Evolutionary conservation across 2,329 filamentous ascomycete species (phyloP).

Genomic region (Thielaviopsis musarum): DNA sequence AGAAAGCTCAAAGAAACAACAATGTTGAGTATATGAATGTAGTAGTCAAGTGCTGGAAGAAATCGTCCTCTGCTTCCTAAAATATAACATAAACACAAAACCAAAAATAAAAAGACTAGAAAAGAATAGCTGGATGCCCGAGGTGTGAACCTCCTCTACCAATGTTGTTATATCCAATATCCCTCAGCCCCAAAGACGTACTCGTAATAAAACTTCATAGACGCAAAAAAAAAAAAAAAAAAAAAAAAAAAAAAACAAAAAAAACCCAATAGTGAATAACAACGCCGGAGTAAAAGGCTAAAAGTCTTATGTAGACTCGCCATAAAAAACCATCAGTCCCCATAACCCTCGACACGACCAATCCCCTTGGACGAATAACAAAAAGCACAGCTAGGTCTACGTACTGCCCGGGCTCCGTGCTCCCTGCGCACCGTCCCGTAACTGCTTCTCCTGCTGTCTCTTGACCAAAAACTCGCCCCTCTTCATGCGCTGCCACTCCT

Average conservation of each 20-base stretch:
- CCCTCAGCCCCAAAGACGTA: not conserved
- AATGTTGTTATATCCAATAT: not conserved
- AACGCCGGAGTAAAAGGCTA: not conserved
- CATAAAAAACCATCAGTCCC: no score
- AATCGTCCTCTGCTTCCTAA: not conserved
- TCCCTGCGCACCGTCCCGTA: not conserved
- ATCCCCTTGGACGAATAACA: not conserved
- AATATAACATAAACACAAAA: not conserved
- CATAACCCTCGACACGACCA: no score
- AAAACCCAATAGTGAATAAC: not conserved
- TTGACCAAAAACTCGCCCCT: conserved; percentile 7
- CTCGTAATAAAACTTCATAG: conserved; percentile 1
- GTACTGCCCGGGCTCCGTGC: not conserved
- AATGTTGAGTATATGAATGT: no score
- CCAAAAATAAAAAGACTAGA: not conserved
- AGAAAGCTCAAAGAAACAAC: no score
- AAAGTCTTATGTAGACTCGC: not conserved
- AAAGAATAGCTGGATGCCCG: not conserved
- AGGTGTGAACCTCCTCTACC: not conserved
- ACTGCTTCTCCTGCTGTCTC: conserved; percentile 7
- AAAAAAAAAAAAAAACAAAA: conserved; percentile 9
- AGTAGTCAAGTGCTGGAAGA: not conserved
- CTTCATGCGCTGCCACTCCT: conserved; percentile 24
- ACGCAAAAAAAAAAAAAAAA: conserved; percentile 3
- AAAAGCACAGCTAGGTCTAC: not conserved